phyloP scores from a whole-genome alignment of 2,329 filamentous ascomycete species.

The Thermochaetoides dissita region DNA sequence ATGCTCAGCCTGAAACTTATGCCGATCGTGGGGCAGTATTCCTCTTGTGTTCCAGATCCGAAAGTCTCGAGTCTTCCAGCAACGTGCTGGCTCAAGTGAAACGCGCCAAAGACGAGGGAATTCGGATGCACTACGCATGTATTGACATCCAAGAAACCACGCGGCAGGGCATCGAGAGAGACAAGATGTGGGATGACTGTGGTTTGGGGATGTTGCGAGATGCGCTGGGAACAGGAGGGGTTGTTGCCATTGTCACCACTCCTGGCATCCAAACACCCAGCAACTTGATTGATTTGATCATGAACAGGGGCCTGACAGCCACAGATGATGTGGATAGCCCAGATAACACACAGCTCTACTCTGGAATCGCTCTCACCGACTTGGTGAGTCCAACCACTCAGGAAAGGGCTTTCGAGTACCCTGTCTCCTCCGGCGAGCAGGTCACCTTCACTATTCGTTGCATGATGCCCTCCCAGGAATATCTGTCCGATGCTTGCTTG shows the following conservation, averaged over 20 bases:
- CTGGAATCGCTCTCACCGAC: slow-evolving; percentile 7
- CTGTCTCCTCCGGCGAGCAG: slow-evolving; percentile 4
- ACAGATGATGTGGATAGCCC: slow-evolving; percentile 8
- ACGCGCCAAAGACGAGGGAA: slow-evolving; percentile 10
- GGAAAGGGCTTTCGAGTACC: slow-evolving; percentile 6
- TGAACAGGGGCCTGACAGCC: slow-evolving; percentile 8
- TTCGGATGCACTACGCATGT: slow-evolving; percentile 13
- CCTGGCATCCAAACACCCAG: not conserved
- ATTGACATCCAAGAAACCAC: slow-evolving; percentile 3
- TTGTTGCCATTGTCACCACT: slow-evolving; percentile 8
- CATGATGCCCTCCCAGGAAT: not conserved
- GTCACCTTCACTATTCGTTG: slow-evolving; percentile 8
- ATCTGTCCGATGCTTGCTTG: slow-evolving; percentile 4
- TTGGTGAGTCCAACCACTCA: slow-evolving; percentile 4
- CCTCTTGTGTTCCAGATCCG: slow-evolving; percentile 6
- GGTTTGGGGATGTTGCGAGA: not conserved
- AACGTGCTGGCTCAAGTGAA: slow-evolving; percentile 5
- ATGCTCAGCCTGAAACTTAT: slow-evolving; percentile 10
- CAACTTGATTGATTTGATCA: slow-evolving; percentile 9
- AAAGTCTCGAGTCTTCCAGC: not conserved
- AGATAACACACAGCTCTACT: slow-evolving; percentile 5
- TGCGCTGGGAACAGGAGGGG: slow-evolving; percentile 11
- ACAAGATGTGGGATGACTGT: too few species aligned
- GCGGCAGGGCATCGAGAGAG: too few species aligned
- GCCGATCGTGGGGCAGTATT: slow-evolving; percentile 10